phyloP scores from a whole-genome alignment of 176 grass and related monocot species.

The Hordeum vulgare region DNA sequence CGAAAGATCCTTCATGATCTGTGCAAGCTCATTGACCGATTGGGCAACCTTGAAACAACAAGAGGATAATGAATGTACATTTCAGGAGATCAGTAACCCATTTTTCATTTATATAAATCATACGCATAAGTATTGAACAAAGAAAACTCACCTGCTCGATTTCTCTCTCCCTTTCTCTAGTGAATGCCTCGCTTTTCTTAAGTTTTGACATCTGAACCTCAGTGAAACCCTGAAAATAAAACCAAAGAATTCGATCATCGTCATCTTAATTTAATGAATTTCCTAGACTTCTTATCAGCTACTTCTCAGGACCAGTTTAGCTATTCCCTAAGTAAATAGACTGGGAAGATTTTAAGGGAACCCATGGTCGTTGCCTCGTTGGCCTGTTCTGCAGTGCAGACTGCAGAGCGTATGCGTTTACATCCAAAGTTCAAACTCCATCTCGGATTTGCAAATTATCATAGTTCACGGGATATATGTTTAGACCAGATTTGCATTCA shows the following conservation, averaged over 20 bases:
- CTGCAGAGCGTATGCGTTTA: not conserved
- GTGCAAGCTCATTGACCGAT: conserved; percentile 96
- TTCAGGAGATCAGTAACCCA: not conserved
- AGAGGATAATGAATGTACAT: not conserved
- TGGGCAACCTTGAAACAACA: conserved; percentile 74
- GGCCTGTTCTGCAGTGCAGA: not conserved
- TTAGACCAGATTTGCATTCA: not conserved
- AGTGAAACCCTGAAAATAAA: conserved; percentile 77
- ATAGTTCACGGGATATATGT: not conserved
- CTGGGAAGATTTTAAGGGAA: not conserved
- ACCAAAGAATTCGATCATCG: not conserved
- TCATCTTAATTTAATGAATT: not conserved
- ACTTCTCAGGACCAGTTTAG: not conserved
- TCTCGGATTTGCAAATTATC: not conserved
- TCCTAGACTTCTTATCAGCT: not conserved
- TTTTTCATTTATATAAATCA: not conserved
- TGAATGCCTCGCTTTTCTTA: conserved; percentile 88
- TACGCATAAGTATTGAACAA: not conserved
- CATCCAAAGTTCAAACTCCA: not conserved
- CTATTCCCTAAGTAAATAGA: not conserved
- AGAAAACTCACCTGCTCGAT: conserved; percentile 65
- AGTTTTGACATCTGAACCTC: conserved; percentile 89
- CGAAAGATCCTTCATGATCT: conserved; percentile 99
- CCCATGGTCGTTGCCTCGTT: not conserved
- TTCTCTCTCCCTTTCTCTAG: conserved; percentile 97